These are phyloP conservation scores for Albizia julibrissin DNA, from an alignment of 306 rosid genomes.

Conservation along the genomic window DNA sequence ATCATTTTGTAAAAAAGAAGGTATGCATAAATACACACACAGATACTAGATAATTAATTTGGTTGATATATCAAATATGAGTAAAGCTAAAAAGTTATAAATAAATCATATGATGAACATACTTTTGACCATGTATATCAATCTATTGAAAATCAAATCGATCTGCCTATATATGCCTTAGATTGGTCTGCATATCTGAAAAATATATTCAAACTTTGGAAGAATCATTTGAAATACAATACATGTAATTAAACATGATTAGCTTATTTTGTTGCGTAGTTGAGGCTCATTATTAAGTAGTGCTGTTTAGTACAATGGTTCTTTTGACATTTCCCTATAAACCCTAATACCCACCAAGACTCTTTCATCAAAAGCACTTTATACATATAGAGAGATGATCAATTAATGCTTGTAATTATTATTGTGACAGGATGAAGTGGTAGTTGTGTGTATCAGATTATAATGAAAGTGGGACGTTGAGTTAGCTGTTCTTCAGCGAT, in stretches of 20 bases:
- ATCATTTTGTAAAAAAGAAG: not conserved
- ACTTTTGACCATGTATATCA: not conserved
- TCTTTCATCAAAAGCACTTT: not conserved
- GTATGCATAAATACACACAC: not conserved
- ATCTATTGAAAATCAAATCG: not conserved
- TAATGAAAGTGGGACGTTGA: constrained; percentile 25
- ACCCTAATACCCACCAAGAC: not conserved
- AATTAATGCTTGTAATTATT: not conserved
- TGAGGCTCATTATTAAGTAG: not conserved
- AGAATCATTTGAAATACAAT: not conserved
- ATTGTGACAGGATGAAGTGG: constrained; percentile 34
- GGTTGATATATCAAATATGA: not conserved
- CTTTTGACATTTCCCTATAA: not conserved
- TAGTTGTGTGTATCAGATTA: constrained; percentile 12
- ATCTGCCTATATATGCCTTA: not conserved
- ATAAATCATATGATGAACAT: not conserved
- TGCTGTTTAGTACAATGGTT: not conserved
- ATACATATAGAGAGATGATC: not conserved
- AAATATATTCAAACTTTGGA: not conserved
- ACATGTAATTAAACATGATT: not conserved
- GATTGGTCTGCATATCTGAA: not conserved
- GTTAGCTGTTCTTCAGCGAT: constrained; percentile 4
- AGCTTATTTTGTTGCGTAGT: not conserved
- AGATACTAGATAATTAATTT: no score
- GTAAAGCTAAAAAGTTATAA: not conserved